A percentile compares a stretch with the other conserved stretches of the same genome.
These are phyloP conservation scores for Mesembryanthemum crystallinum DNA, from an alignment of 148 eudicot species.

Conservation along the genomic window DNA sequence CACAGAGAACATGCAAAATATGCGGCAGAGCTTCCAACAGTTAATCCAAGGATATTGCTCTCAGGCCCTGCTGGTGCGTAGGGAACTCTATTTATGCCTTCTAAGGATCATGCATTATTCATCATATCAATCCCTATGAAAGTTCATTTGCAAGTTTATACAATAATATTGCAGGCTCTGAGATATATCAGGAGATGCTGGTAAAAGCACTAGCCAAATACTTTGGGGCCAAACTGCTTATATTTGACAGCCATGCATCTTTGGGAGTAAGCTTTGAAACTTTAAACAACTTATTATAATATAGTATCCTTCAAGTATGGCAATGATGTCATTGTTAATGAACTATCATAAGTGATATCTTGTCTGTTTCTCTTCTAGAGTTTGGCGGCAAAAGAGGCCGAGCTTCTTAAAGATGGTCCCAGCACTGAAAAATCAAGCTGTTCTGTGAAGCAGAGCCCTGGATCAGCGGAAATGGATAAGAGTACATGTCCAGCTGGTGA, in stretches of 20 bases:
- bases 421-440: slow-evolving; percentile 48
- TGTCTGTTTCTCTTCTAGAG: slow-evolving; percentile 38
- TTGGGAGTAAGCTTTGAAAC: slow-evolving; percentile 59
- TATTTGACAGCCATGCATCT: slow-evolving; percentile 81
- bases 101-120: background rate
- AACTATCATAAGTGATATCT: background rate
- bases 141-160: slow-evolving; percentile 17
- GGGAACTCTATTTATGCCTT: background rate
- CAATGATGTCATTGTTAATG: background rate
- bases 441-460: slow-evolving; percentile 46
- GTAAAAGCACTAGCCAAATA: slow-evolving; percentile 80
- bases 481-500: slow-evolving; percentile 36
- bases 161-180: slow-evolving; percentile 60
- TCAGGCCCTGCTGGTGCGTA: slow-evolving; percentile 90
- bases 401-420: slow-evolving; percentile 52
- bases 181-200: slow-evolving; percentile 93
- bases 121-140: slow-evolving; percentile 8
- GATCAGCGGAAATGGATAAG: slow-evolving; percentile 43
- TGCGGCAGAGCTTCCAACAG: slow-evolving; percentile 70
- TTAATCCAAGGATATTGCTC: slow-evolving; percentile 87
- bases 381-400: slow-evolving; percentile 67
- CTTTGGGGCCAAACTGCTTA: slow-evolving; percentile 86
- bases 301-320: background rate
- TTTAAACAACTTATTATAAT: background rate
- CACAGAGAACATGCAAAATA: slow-evolving; percentile 76